phyloP scores from a whole-genome alignment of 305 asterid genomes.

The Rubia peregrina region DNA sequence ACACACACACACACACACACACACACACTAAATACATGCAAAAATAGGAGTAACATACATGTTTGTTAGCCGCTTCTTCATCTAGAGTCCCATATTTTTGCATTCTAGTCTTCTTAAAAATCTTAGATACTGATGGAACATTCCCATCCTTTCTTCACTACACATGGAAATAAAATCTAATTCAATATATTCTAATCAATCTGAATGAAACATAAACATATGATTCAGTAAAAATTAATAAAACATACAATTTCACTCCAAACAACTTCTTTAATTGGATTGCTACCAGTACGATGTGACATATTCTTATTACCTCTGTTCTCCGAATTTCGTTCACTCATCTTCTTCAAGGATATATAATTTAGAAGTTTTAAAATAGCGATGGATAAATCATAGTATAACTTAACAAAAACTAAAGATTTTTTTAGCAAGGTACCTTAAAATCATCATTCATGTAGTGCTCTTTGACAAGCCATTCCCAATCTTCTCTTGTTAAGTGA shows the following conservation, averaged over 20 bases:
- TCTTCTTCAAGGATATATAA: too few species aligned
- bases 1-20: too few species aligned
- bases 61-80: background rate
- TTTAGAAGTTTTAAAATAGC: too few species aligned
- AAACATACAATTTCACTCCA: background rate
- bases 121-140: background rate
- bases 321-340: too few species aligned
- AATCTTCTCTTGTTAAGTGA: background rate
- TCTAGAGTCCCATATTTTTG: background rate
- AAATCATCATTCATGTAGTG: background rate
- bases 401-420: too few species aligned
- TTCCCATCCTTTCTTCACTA: background rate
- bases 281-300: too few species aligned
- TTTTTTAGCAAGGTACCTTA: background rate
- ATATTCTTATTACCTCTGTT: too few species aligned
- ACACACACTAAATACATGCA: too few species aligned
- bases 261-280: background rate
- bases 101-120: background rate
- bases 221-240: background rate
- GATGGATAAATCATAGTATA: too few species aligned
- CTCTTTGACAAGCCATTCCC: background rate
- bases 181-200: background rate
- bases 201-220: background rate
- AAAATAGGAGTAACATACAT: conserved; percentile 6
- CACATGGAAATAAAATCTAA: background rate